Percentiles rank a stretch among this genome's conserved stretches.
phyloP scores from a whole-genome alignment of 208 protist species.

The Trypanosoma avium region DNA sequence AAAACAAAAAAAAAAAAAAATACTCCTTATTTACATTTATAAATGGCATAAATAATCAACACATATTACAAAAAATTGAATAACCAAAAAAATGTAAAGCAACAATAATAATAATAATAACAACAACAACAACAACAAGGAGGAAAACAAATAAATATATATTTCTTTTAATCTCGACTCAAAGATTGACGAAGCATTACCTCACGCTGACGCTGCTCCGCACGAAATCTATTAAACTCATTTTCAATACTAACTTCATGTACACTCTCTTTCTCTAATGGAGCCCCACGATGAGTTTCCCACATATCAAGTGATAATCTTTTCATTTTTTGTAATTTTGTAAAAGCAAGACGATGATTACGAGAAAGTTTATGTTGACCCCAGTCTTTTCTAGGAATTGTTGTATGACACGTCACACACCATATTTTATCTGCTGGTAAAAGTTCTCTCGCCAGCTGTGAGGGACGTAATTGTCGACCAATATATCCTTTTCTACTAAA shows the following conservation, averaged over 20 bases:
- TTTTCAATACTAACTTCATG: constrained; percentile 44
- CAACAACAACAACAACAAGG: background rate
- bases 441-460: constrained; percentile 70
- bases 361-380: constrained; percentile 37
- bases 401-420: constrained; percentile 76
- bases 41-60: background rate
- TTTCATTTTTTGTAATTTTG: constrained; percentile 77
- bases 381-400: constrained; percentile 49
- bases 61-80: no score
- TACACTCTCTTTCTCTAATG: constrained; percentile 59
- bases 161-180: no score
- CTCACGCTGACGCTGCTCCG: constrained; percentile 63
- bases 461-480: constrained; percentile 70
- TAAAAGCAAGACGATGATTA: constrained; percentile 48
- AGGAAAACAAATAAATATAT: no score
- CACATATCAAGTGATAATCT: constrained; percentile 74
- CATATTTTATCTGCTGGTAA: constrained; percentile 71
- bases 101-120: background rate
- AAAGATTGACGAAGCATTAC: constrained; percentile 8
- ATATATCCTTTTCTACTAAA: constrained; percentile 64
- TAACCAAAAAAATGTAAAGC: no score
- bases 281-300: constrained; percentile 67
- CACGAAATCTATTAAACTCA: constrained; percentile 65
- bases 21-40: background rate
- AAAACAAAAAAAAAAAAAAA: constrained; percentile 4